These are phyloP conservation scores for Oehlia diaphana DNA, from an alignment of 192 early-diverging fungal genomes.

Conservation along the genomic window DNA sequence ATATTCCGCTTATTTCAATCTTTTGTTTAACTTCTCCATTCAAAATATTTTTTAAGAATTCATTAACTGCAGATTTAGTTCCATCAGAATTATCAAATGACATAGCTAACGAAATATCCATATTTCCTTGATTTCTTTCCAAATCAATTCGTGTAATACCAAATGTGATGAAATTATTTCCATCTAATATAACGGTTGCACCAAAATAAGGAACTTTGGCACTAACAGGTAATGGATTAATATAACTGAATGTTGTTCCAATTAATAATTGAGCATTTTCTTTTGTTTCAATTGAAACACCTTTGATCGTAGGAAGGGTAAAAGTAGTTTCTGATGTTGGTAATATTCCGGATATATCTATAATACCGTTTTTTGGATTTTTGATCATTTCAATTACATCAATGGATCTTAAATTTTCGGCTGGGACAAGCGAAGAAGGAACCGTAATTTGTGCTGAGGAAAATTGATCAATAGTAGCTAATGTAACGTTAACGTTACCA, in stretches of 20 bases:
- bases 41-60: not conserved
- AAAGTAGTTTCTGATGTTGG: not conserved
- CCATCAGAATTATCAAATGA: not conserved
- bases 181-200: not conserved
- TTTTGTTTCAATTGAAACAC: not conserved
- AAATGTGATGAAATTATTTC: not conserved
- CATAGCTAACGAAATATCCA: not conserved
- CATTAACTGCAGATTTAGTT: not conserved
- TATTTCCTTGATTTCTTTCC: not conserved
- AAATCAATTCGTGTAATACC: not conserved
- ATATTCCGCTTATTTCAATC: not conserved
- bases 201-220: not conserved
- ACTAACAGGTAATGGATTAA: constrained; percentile 1
- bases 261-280: not conserved
- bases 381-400: not conserved
- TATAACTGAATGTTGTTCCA: not conserved
- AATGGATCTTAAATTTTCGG: not conserved
- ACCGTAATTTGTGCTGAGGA: not conserved
- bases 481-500: not conserved
- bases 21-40: not conserved
- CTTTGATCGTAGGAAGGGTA: not conserved
- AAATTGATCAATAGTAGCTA: not conserved
- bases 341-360: not conserved
- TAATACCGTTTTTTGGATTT: not conserved
- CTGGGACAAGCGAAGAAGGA: not conserved